Base-by-base conservation (phyloP, 345 rosid genomes). In the Hibiscus tridactylites region DNA sequence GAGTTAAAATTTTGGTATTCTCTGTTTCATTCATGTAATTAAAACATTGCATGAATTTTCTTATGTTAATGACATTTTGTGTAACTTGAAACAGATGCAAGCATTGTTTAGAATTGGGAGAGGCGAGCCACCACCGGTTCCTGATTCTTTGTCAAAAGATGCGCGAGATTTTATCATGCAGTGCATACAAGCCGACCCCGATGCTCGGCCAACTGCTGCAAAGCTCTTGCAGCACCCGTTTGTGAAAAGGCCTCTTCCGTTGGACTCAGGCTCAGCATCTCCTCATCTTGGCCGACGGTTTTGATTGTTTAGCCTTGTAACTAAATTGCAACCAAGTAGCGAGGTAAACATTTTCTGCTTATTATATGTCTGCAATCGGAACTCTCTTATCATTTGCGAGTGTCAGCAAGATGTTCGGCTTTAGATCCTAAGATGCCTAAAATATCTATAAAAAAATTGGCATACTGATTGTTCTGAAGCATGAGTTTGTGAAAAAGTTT, bases 161-260 rank as follows among this genome's bases (percentile, higher is more conserved):
- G 96, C 96, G 8, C 79, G 64, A 49, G 84, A 88, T 76, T 94
- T 94, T 74, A 85, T 91, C 68, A 16, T 67, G 71, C 81, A 73
- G 65, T 94, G 98, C 78, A 71, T 94, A 42, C 81, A 79, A 79
- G 90, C 80, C 63, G 78, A 90, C 80, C 93, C 96, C 0, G 61
- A 79, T 46, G 62, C 77, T 68, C 96, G 97, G 29, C 96, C 94
- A 72, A 81, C 90, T 64, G 95, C 98, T 29, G 89, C 85, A 65
- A 81, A 79, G 71, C 90, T 91, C 54, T 79, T 93, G 71, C 77
- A 82, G 64, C 98, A 94, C 79, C 78, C 91, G 68, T 94, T 94
- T 84, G 87, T 90, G 65, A 85, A 69, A 78, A 85, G 85, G 75
- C 81, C 81, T 58, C 80, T 80, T 61, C 53, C 82, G 12, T 50